Evolutionary conservation across 2,329 filamentous ascomycete species (phyloP).

Genomic region (Cordyceps cateniannulata): DNA sequence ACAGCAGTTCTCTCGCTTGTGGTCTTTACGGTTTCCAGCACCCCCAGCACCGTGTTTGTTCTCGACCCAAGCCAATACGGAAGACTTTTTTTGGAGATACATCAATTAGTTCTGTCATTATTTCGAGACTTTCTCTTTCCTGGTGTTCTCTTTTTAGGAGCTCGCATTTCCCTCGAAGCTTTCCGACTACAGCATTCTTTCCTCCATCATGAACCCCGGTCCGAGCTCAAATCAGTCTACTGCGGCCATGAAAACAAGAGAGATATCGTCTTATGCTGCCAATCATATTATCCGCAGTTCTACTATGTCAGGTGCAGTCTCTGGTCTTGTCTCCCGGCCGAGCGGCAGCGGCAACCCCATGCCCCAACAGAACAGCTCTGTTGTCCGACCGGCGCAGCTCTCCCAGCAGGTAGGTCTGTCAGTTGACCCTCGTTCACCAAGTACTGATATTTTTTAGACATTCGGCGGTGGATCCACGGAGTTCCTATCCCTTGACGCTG

Average conservation of each 20-base stretch:
- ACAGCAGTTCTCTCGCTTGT: background rate
- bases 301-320: background rate
- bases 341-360: background rate
- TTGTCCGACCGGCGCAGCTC: background rate
- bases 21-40: background rate
- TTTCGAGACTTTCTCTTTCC: background rate
- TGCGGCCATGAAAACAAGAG: background rate
- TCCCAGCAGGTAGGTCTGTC: background rate
- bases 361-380: background rate
- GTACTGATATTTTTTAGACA: background rate
- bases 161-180: background rate
- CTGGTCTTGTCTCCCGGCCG: background rate
- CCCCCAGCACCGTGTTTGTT: background rate
- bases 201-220: background rate
- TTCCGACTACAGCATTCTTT: background rate
- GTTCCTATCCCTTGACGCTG: background rate
- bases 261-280: conserved; percentile 9
- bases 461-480: background rate
- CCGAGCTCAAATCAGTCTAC: background rate
- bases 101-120: background rate
- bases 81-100: background rate
- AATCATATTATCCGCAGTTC: background rate
- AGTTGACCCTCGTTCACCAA: background rate
- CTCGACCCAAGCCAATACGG: no score
- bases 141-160: background rate